Evolutionary conservation across 2,329 filamentous ascomycete species (phyloP), one percentile per base, ranked within the genome.

Genomic region (Cladophialophora exuberans): DNA sequence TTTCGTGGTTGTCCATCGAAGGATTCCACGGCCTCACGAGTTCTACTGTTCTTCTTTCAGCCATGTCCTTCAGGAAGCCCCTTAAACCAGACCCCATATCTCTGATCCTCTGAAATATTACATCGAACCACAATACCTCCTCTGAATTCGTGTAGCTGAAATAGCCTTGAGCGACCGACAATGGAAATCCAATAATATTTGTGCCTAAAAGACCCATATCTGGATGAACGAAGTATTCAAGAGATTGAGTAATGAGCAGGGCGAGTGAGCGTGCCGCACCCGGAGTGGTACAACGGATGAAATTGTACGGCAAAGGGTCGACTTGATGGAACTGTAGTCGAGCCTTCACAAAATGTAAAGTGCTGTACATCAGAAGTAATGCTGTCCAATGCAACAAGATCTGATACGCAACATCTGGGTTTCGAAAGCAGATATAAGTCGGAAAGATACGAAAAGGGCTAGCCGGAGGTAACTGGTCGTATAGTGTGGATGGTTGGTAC

Each of bases 21-120:
- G n/a, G 39, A 11, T 42, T 18, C 22, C 26, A 33, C 15, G 42
- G 15, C n/a, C 26, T 45, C 6, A 45, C 42, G n/a, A 45, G n/a
- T 13, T 22, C 18, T n/a, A 45, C 47, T 10, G 31, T 35, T 13
- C 15, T 41, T 30, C 47, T 20, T n/a, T 30, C n/a, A n/a, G 47
- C 47, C 47, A 50, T 50, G 23, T 50, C 72, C 79, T 59, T 52
- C 80, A 9, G 66, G 80, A 20, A 76, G 71, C 3, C 77, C 79
- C 58, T 65, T 74, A 30, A 78, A 76, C 64, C 79, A 76, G 47
- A 70, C 80, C 22, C 33, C 42, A 54, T 48, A 22, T 38, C 30
- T 10, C 18, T 18, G n/a, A 49, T 43, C 17, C 38, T 26, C 36
- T 46, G 36, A 23, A 56, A 59, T 6, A 61, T 23, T 9, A 54